Conservation (phyloP, 139 green algal species). For the Micromonas commoda region DNA sequence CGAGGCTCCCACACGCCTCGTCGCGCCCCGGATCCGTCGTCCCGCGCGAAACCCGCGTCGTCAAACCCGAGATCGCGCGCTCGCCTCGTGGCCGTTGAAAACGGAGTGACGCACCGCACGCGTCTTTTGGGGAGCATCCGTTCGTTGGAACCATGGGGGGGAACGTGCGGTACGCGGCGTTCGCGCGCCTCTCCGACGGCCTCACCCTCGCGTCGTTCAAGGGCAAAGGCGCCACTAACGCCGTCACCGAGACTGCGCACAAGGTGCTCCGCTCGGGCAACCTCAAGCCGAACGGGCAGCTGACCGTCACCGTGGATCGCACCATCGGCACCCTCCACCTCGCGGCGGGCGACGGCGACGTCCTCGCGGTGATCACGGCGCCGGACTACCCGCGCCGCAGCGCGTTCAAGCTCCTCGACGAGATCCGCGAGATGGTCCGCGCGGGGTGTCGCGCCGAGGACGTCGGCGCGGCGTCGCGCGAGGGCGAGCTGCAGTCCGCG, state of each 20-base stretch:
- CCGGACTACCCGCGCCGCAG: conserved; percentile 10
- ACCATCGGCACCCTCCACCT: conserved; percentile 27
- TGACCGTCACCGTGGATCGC: conserved; percentile 25
- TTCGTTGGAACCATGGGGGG: too few relatives aligned
- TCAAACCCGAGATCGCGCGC: not conserved
- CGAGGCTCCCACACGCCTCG: too few relatives aligned
- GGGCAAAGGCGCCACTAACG: not conserved
- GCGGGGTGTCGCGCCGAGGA: conserved; percentile 4
- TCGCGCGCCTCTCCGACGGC: conserved; percentile 23
- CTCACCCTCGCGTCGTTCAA: not conserved
- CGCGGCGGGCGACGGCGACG: conserved; percentile 6
- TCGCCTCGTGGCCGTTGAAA: not conserved
- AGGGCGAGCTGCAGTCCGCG: conserved; percentile 8
- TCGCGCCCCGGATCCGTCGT: not conserved
- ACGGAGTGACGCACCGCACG: too few relatives aligned
- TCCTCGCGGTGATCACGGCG: conserved; percentile 15
- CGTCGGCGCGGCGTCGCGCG: conserved; percentile 4
- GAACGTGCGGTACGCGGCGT: conserved; percentile 7
- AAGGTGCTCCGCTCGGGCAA: conserved; percentile 24
- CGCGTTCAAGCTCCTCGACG: conserved; percentile 24
- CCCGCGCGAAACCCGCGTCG: not conserved
- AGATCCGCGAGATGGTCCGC: not conserved
- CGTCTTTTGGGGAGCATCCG: too few relatives aligned
- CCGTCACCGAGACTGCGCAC: not conserved
- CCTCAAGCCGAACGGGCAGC: conserved; percentile 21